Evolutionary conservation across 1,284 basidiomycete species (phyloP).

Genomic region (Sporisorium graminicola): DNA sequence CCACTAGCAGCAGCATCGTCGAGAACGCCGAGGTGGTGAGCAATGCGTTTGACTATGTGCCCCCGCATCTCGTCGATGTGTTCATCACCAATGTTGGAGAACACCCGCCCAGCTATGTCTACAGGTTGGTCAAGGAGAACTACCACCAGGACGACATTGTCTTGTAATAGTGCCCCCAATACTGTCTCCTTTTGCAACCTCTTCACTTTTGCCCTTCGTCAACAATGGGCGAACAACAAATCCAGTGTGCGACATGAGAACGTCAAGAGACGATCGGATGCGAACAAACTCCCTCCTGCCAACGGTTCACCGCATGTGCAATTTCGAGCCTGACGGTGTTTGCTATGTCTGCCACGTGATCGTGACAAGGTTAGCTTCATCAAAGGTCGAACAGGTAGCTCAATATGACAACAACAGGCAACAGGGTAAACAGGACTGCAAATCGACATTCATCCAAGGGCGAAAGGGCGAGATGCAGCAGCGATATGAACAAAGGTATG

Average conservation of each 20-base stretch:
- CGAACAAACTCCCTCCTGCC: too few relatives aligned
- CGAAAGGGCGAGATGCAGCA: not conserved
- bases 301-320: too few relatives aligned
- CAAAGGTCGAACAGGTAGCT: too few relatives aligned
- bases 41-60: conserved; percentile 93
- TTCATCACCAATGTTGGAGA: conserved; percentile 88
- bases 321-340: too few relatives aligned
- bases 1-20: conserved; percentile 72
- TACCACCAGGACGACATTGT: conserved; percentile 60
- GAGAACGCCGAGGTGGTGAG: conserved; percentile 90
- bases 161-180: too few relatives aligned
- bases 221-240: too few relatives aligned
- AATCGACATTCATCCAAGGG: not conserved
- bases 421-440: not conserved
- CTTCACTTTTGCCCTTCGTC: too few relatives aligned
- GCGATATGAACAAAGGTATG: not conserved
- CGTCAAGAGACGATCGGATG: too few relatives aligned
- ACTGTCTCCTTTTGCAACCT: too few relatives aligned
- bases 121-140: conserved; percentile 68
- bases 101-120: conserved; percentile 69
- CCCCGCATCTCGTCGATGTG: conserved; percentile 89
- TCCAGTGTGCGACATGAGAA: too few relatives aligned
- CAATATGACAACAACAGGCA: not conserved
- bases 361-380: too few relatives aligned
- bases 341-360: too few relatives aligned